These are phyloP conservation scores for Thelephora terrestris DNA, from an alignment of 1,284 basidiomycete genomes.

Conservation along the genomic window DNA sequence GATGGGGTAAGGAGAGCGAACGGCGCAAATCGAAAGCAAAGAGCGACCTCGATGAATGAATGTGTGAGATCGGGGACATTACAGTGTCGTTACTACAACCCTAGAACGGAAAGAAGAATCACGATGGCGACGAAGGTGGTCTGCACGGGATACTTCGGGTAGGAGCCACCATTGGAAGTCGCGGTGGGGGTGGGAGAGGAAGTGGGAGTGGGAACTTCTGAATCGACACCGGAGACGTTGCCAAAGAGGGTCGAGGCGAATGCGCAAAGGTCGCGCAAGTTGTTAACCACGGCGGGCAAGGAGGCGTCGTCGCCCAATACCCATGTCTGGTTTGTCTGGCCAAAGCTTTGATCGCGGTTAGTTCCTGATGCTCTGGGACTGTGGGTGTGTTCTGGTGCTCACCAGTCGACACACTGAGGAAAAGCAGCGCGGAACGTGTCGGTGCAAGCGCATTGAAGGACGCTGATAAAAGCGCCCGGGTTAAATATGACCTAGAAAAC, in stretches of 20 bases:
- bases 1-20: too few relatives aligned
- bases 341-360: constrained; percentile 31
- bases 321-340: constrained; percentile 45
- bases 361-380: not conserved
- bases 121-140: too few relatives aligned
- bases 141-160: not conserved
- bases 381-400: constrained; percentile 12
- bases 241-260: constrained; percentile 42
- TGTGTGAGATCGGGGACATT: too few relatives aligned
- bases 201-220: constrained; percentile 28
- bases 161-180: constrained; percentile 3
- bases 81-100: too few relatives aligned
- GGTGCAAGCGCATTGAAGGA: constrained; percentile 59
- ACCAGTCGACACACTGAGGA: constrained; percentile 68
- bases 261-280: constrained; percentile 43
- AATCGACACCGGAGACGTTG: constrained; percentile 36
- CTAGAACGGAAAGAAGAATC: too few relatives aligned
- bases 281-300: constrained; percentile 36
- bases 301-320: constrained; percentile 27
- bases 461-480: constrained; percentile 48
- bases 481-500: constrained; percentile 45
- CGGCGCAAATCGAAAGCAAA: too few relatives aligned
- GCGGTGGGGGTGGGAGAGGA: constrained; percentile 11
- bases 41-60: too few relatives aligned
- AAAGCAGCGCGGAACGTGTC: constrained; percentile 53